Base-by-base conservation (phyloP, 2,329 filamentous ascomycete genomes). In the Pseudogymnoascus sp. region DNA sequence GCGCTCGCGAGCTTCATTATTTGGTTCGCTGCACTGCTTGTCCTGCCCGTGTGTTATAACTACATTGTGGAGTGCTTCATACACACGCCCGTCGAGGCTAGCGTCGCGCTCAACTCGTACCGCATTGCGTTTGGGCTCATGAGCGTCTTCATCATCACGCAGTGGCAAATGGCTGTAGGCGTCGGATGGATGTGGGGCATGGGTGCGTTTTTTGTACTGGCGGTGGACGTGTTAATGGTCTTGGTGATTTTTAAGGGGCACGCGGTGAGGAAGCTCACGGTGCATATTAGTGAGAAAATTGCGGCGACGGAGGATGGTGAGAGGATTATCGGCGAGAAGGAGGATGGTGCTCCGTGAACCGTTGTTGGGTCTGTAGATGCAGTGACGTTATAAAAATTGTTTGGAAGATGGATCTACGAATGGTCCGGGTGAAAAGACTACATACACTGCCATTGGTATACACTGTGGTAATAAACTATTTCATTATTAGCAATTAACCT, bases 151-250 rank as follows among this genome's bases (percentile, higher is more conserved):
- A 78, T 76, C 62, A 73, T 77, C 31, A 68, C 72, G 16, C 69
- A 70, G 1, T 78, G 77, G 76, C 71, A 73, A 8, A 69, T 62
- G 4, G 69, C 68, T 6, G 73, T 77, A 1, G 70, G 70, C 14
- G 67, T 75, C 11, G 73, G 72, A 3, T 78, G 76, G 76, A 72
- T 74, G 2, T 77, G 75, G 70, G 76, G 76, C 0, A 75, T 75
- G 69, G 74, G 75, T 70, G 75, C 75, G 1, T 75, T 78, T 33
- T 73, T 77, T n/a, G 66, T 65, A 4, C 47, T 74, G 0, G 65
- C 70, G 5, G 65, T 67, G 0, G 75, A 70, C 31, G 18, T 53
- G 7, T 69, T 69, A 12, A 63, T 73, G n/a, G 62, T 68, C 3
- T 38, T 71, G 18, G 61, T 75, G 31, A 71, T 73, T 65, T 69